A percentile compares a stretch with the other conserved stretches of the same genome.
These are phyloP conservation scores for Psilocybe cubensis DNA, from an alignment of 768 basidiomycete genomes.

Conservation along the genomic window DNA sequence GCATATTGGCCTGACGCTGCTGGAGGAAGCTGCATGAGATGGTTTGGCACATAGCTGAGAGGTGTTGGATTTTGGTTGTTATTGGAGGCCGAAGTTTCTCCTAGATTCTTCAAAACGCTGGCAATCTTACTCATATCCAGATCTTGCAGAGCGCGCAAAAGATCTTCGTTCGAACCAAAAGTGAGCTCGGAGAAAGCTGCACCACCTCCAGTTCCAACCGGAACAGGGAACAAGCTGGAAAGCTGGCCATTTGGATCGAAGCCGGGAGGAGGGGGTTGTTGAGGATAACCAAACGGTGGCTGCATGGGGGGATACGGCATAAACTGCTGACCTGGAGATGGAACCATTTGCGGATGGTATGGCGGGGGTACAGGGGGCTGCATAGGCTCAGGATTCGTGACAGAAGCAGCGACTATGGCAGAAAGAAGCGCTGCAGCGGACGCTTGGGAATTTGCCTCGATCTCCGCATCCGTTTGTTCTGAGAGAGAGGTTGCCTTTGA, in stretches of 20 bases:
- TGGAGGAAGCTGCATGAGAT: constrained; percentile 27
- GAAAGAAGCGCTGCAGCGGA: constrained; percentile 63
- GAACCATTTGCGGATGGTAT: constrained; percentile 30
- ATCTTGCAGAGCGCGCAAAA: constrained; percentile 73
- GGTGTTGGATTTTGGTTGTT: constrained; percentile 29
- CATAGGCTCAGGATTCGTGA: constrained; percentile 44
- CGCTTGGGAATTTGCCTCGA: constrained; percentile 43
- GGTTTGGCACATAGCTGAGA: constrained; percentile 24
- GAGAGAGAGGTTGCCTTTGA: constrained; percentile 24
- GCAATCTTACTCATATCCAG: constrained; percentile 76
- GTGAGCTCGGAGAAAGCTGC: constrained; percentile 39
- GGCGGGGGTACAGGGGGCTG: constrained; percentile 34
- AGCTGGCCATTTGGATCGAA: constrained; percentile 23
- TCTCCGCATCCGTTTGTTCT: constrained; percentile 30
- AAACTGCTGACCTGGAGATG: constrained; percentile 29
- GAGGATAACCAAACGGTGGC: constrained; percentile 21
- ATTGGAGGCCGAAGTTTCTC: constrained; percentile 56
- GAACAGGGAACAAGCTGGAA: constrained; percentile 14
- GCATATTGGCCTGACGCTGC: constrained; percentile 45
- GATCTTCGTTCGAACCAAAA: constrained; percentile 69
- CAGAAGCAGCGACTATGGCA: constrained; percentile 67
- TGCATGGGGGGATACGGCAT: constrained; percentile 31
- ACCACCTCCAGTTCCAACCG: constrained; percentile 17
- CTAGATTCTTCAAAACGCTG: constrained; percentile 64
- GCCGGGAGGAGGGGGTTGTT: constrained; percentile 17